These are phyloP conservation scores for Primulina tabacum DNA, from an alignment of 257 asterid species.

Conservation along the genomic window DNA sequence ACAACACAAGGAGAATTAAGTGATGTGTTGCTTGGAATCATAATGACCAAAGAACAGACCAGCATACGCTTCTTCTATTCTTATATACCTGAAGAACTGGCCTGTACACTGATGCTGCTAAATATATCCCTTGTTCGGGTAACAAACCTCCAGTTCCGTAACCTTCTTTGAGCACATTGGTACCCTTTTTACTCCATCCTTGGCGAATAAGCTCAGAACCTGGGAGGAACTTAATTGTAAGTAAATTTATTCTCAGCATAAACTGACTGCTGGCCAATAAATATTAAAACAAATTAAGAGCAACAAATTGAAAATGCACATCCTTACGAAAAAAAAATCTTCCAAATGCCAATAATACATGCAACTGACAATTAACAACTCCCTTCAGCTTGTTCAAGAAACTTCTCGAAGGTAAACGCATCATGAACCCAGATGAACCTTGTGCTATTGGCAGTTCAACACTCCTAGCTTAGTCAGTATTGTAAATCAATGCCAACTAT, in stretches of 20 bases:
- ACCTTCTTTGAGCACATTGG: slow-evolving; percentile 93
- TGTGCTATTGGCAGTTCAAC: neutral
- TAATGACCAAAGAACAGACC: slow-evolving; percentile 18
- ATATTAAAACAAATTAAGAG: slow-evolving; percentile 16
- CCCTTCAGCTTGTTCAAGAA: neutral
- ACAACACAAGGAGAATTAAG: slow-evolving; percentile 18
- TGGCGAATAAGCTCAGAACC: slow-evolving; percentile 75
- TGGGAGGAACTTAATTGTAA: slow-evolving; percentile 30
- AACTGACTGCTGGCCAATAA: slow-evolving; percentile 4
- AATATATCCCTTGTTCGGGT: slow-evolving; percentile 96
- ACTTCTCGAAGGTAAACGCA: slow-evolving; percentile 13
- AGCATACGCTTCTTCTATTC: slow-evolving; percentile 18
- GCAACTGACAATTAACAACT: neutral
- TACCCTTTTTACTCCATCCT: slow-evolving; percentile 86
- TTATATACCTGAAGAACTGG: slow-evolving; percentile 88
- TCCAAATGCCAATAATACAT: neutral
- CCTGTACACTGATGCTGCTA: slow-evolving; percentile 93
- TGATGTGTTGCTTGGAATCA: slow-evolving; percentile 9
- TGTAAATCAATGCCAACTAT: slow-evolving; percentile 1
- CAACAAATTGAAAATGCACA: neutral
- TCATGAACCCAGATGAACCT: slow-evolving; percentile 5
- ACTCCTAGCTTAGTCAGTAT: neutral
- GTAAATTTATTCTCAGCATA: slow-evolving; percentile 8
- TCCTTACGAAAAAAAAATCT: neutral
- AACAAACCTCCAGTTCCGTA: slow-evolving; percentile 88